Percentiles rank a stretch among this genome's conserved stretches.
Evolutionary conservation across 163 green algal genomes (phyloP).

Genomic region (Scenedesmus sp.): DNA sequence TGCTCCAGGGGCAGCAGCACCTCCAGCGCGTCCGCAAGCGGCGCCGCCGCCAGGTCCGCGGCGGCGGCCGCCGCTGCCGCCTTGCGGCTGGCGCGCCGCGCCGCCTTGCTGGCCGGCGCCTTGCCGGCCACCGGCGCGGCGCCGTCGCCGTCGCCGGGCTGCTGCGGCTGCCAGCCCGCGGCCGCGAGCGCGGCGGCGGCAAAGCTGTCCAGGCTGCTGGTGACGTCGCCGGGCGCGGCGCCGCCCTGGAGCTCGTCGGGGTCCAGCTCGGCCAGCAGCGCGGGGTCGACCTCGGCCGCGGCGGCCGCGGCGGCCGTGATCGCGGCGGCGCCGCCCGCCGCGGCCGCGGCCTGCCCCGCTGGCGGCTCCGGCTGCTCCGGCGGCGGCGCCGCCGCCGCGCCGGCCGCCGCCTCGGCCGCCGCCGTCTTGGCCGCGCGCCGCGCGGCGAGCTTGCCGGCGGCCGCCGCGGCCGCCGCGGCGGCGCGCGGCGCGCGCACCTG

Average conservation of each 20-base stretch:
- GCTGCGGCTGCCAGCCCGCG: background rate
- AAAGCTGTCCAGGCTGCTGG: conserved; percentile 15
- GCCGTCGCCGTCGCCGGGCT: background rate
- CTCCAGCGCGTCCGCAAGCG: conserved; percentile 14
- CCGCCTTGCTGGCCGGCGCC: background rate
- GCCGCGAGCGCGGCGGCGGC: conserved; percentile 5
- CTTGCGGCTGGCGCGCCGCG: too few relatives aligned
- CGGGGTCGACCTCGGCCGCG: conserved; percentile 28
- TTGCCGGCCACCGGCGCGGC: background rate
- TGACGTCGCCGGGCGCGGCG: background rate
- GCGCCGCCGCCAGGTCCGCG: background rate
- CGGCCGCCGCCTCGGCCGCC: conserved; percentile 8
- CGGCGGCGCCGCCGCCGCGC: conserved; percentile 1
- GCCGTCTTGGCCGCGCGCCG: conserved; percentile 17
- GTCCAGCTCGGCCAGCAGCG: conserved; percentile 24
- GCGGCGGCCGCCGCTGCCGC: background rate
- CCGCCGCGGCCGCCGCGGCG: conserved; percentile 22
- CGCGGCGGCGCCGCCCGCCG: background rate
- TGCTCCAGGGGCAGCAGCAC: conserved; percentile 6
- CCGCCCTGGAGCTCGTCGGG: background rate
- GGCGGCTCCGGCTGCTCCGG: conserved; percentile 5
- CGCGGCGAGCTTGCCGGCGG: conserved; percentile 13
- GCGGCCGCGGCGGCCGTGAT: conserved; percentile 20
- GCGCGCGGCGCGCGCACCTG: conserved; percentile 59
- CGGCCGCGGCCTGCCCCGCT: background rate